phyloP scores from a whole-genome alignment of 2,329 filamentous ascomycete genomes.

The Fusarium clavum region DNA sequence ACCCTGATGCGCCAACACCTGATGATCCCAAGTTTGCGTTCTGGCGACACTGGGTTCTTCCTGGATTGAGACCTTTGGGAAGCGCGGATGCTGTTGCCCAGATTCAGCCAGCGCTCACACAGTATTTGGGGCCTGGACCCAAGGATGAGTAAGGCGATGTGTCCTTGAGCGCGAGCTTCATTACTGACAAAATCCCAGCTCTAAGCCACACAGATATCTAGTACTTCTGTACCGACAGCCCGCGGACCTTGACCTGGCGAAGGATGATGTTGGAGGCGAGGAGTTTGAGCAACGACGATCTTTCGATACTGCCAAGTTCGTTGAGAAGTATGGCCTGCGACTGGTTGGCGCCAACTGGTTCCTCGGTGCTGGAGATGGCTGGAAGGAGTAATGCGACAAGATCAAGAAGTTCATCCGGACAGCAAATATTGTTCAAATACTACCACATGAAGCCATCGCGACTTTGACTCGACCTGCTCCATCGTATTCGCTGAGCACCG shows the following conservation, averaged over 20 bases:
- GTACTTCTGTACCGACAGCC: slow-evolving; percentile 60
- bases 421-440: neutral
- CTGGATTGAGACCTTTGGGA: slow-evolving; percentile 52
- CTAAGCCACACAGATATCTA: slow-evolving; percentile 60
- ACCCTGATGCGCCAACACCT: slow-evolving; percentile 66
- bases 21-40: slow-evolving; percentile 66
- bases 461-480: neutral
- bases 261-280: slow-evolving; percentile 60
- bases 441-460: neutral
- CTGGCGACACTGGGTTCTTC: slow-evolving; percentile 66
- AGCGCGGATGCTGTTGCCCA: slow-evolving; percentile 41
- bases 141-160: slow-evolving; percentile 57
- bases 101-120: slow-evolving; percentile 53
- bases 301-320: slow-evolving; percentile 56
- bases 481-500: too few relatives aligned
- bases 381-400: slow-evolving; percentile 45
- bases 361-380: slow-evolving; percentile 58
- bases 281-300: slow-evolving; percentile 59
- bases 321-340: slow-evolving; percentile 52
- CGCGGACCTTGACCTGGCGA: slow-evolving; percentile 48
- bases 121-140: slow-evolving; percentile 58
- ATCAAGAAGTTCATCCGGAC: neutral
- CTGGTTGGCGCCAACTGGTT: slow-evolving; percentile 61
- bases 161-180: rapidly evolving
- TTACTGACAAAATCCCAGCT: slow-evolving; percentile 47